Conservation (phyloP, 306 rosid species). For the Lagenaria siceraria region DNA sequence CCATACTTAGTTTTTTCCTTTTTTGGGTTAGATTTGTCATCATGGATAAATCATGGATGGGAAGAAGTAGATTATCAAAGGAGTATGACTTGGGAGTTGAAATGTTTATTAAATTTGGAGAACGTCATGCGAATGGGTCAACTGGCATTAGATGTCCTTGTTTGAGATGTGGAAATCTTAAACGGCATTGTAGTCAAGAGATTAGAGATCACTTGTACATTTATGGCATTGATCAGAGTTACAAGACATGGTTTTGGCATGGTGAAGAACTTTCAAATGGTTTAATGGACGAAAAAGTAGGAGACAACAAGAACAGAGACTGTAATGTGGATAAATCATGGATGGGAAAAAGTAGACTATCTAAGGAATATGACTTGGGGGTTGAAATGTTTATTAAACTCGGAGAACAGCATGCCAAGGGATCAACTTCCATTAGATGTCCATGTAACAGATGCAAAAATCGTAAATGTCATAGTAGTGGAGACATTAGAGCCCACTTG, state of each 20-base stretch:
- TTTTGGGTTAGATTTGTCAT: not conserved
- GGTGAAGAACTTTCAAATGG: not conserved
- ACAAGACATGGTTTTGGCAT: not conserved
- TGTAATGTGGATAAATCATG: not conserved
- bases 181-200: not conserved
- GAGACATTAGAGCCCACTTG: not conserved
- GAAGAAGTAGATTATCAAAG: not conserved
- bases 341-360: not conserved
- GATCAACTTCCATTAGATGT: not conserved
- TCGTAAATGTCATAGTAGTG: not conserved
- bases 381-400: not conserved
- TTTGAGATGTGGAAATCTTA: not conserved
- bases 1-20: not conserved
- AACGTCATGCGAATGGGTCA: not conserved
- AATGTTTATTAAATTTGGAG: not conserved
- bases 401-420: not conserved
- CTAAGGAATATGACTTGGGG: not conserved
- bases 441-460: not conserved
- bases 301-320: no score
- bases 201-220: not conserved
- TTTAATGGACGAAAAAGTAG: no score
- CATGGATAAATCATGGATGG: not conserved
- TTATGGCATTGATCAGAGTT: not conserved
- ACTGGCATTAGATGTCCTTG: not conserved
- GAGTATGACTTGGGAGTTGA: not conserved